A percentile compares a stretch with the other conserved stretches of the same genome.
phyloP scores from a whole-genome alignment of 345 rosid genomes.

The Eucalyptus paniculata region DNA sequence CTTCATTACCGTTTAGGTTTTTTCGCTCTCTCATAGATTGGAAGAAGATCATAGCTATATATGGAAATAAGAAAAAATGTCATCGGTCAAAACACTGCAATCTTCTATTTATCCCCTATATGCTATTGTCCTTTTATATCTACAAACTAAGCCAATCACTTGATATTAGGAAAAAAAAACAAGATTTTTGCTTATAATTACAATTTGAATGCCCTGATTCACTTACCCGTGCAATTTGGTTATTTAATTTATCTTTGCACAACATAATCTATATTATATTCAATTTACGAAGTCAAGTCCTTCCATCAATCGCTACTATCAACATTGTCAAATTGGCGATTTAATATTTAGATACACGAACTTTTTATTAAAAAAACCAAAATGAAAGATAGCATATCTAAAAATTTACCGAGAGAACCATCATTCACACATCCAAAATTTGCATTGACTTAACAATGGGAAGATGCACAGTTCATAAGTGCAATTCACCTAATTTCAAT shows the following conservation, averaged over 20 bases:
- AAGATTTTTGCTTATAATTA: too few species aligned
- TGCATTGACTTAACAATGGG: neutral
- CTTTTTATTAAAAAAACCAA: neutral
- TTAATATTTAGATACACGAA: accelerated
- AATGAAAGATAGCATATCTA: neutral
- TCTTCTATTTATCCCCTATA: neutral
- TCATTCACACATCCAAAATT: neutral
- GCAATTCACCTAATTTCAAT: accelerated
- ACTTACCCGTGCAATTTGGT: accelerated
- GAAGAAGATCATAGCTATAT: neutral
- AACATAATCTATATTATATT: accelerated
- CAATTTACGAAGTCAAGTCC: accelerated
- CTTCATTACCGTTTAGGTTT: neutral
- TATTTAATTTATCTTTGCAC: neutral
- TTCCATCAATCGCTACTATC: accelerated
- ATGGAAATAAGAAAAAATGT: too few species aligned
- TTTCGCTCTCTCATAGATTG: neutral
- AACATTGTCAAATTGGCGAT: accelerated
- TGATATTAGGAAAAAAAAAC: too few species aligned
- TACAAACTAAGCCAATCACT: neutral
- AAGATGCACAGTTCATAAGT: neutral
- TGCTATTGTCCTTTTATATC: neutral
- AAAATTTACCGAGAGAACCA: neutral
- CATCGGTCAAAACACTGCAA: neutral
- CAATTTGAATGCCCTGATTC: accelerated